Conservation (phyloP, 805 yeast genomes). For the Sungouiozyma intestinalis region DNA sequence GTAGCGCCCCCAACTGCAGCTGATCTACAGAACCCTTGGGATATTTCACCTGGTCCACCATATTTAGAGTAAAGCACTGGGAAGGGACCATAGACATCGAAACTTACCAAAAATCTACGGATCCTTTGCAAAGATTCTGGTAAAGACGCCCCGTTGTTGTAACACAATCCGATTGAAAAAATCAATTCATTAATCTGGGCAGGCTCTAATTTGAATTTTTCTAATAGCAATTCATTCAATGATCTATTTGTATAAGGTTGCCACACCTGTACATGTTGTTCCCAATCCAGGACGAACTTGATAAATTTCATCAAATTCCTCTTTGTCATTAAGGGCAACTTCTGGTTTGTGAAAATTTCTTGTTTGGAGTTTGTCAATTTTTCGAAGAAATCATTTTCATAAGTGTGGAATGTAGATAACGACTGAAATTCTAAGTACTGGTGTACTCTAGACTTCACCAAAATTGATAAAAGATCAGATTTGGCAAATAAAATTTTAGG, state of each 20-base stretch:
- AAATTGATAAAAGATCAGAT: constrained; percentile 71
- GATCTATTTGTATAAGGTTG: constrained; percentile 44
- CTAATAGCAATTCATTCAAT: constrained; percentile 47
- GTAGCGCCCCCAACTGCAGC: constrained; percentile 98
- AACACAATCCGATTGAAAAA: constrained; percentile 75
- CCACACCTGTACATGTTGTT: constrained; percentile 47
- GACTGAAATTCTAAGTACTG: constrained; percentile 89
- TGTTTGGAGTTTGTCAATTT: constrained; percentile 80
- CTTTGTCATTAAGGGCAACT: constrained; percentile 62
- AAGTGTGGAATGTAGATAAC: constrained; percentile 82
- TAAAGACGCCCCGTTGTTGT: constrained; percentile 48
- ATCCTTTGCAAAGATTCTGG: constrained; percentile 72
- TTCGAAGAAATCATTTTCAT: constrained; percentile 82
- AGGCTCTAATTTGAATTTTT: constrained; percentile 56
- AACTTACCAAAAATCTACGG: constrained; percentile 70
- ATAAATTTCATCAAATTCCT: constrained; percentile 78
- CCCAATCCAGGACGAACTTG: constrained; percentile 74
- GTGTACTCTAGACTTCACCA: constrained; percentile 78
- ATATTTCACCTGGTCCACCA: constrained; percentile 92
- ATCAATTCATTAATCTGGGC: constrained; percentile 78
- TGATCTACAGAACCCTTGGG: constrained; percentile 94
- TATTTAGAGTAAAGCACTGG: constrained; percentile 86
- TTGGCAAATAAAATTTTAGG: constrained; percentile 85
- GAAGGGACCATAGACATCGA: constrained; percentile 88
- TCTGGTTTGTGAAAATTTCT: constrained; percentile 86